These are phyloP conservation scores for Neophaeococcomyces mojaviensis DNA, from an alignment of 2,329 filamentous ascomycete species.

Conservation along the genomic window DNA sequence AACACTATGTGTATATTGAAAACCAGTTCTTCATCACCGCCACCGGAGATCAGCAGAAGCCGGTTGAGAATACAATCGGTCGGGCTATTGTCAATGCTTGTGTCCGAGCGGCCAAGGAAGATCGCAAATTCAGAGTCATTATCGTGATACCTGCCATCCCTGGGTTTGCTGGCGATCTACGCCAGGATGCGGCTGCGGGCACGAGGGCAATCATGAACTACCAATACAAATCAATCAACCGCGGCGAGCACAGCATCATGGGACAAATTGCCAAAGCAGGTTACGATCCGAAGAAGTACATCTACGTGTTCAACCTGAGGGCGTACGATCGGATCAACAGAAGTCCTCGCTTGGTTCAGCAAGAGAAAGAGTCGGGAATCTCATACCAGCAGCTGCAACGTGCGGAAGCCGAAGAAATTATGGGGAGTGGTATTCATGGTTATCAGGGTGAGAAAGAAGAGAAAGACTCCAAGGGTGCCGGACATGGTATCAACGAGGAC, in stretches of 20 bases:
- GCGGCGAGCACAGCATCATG: slow-evolving; percentile 86
- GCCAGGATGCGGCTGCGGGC: slow-evolving; percentile 72
- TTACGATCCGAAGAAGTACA: slow-evolving; percentile 49
- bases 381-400: slow-evolving; percentile 80
- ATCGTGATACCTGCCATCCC: slow-evolving; percentile 85
- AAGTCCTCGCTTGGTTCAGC: slow-evolving; percentile 62
- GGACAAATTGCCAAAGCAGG: slow-evolving; percentile 53
- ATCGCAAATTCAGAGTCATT: slow-evolving; percentile 83
- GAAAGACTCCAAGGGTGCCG: slow-evolving; percentile 10
- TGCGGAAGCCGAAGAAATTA: slow-evolving; percentile 81
- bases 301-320: slow-evolving; percentile 90
- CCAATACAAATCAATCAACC: slow-evolving; percentile 91
- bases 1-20: slow-evolving; percentile 95
- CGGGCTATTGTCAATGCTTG: slow-evolving; percentile 85
- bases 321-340: slow-evolving; percentile 89
- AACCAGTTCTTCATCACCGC: slow-evolving; percentile 98
- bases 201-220: slow-evolving; percentile 97
- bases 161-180: slow-evolving; percentile 85
- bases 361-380: slow-evolving; percentile 74
- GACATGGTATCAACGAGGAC: slow-evolving; percentile 27
- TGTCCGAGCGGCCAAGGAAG: slow-evolving; percentile 70
- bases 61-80: slow-evolving; percentile 82
- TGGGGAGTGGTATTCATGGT: slow-evolving; percentile 65
- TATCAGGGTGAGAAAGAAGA: slow-evolving; percentile 32
- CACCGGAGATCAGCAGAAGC: slow-evolving; percentile 77